Evolutionary conservation across 805 yeast species (phyloP), one percentile per base, ranked within the genome.

Genomic region (Nakazawaea anatomiae): DNA sequence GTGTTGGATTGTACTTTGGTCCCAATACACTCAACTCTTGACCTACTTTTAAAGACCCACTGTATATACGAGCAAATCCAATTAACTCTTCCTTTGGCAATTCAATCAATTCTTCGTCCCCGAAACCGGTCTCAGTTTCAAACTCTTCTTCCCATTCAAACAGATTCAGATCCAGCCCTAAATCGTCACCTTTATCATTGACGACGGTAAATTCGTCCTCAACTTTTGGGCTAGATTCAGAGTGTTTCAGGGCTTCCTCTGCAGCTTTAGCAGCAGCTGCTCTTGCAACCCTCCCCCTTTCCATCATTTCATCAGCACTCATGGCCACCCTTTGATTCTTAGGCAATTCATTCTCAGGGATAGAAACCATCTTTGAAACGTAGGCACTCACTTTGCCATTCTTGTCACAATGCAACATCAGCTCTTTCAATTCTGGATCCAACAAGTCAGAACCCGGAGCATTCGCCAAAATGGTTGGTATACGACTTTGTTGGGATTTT

Each of bases 1-100:
- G 68, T 10, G 62, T 60, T 0, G 97, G 95, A 61, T 87, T 85
- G 64, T 84, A 92, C 60, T 88, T 86, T 2, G 99, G 99, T 1
- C 94, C 95, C 28, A 92, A 70, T 6, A 91, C 84, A 4, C 84
- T 74, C 10, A 94, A 70, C 47, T 77, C 79, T 60, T 89, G 89
- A 0, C 97, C 97, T 28, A 80, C 79, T 31, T 74, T 67, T 34
- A 94, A 67, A 0, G 89, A 79, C 3, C 99, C 99, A 54, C 96
- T 84, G 62, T 85, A 94, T 0, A 94, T 76, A 60, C 99, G 79
- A 0, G 96, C 83, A 65, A 92, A 88, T 0, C 96, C 99, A 55
- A 94, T 80, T 52, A 92, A 67, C 1, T 81, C 86, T 60, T 91
- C 97, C 42, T 54, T 45, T 36, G 73, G 74, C 7, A 67, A 60